Percentiles rank a stretch among this genome's conserved stretches.
These are phyloP conservation scores for Pistacia vera DNA, from an alignment of 345 rosid genomes.

Conservation along the genomic window DNA sequence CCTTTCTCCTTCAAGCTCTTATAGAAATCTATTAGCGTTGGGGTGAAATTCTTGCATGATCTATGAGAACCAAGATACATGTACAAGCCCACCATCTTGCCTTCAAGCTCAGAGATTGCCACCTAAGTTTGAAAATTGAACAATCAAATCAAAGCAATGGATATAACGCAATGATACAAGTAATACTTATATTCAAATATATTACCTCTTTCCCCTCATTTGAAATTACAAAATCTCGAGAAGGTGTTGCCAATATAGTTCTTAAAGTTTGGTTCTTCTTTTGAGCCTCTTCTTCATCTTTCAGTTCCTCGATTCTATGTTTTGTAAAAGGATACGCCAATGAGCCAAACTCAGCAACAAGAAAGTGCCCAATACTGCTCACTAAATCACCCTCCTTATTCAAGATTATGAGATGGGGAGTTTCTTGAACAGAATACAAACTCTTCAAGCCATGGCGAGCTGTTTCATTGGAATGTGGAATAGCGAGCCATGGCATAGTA, in stretches of 20 bases:
- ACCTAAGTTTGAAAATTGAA: constrained; percentile 21
- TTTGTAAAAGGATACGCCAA: constrained; percentile 29
- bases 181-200: no score
- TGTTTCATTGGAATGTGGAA: constrained; percentile 22
- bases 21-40: constrained; percentile 32
- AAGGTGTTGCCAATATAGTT: constrained; percentile 27
- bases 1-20: constrained; percentile 29
- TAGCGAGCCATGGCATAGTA: constrained; percentile 31
- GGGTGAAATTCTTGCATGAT: constrained; percentile 29
- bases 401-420: constrained; percentile 30
- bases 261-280: constrained; percentile 29
- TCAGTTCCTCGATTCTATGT: constrained; percentile 27
- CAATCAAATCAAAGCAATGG: background rate
- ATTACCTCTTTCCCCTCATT: constrained; percentile 24
- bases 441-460: constrained; percentile 11
- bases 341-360: constrained; percentile 23
- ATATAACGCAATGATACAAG: background rate
- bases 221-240: constrained; percentile 29
- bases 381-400: constrained; percentile 24
- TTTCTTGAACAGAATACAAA: constrained; percentile 17
- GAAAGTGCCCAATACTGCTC: constrained; percentile 15
- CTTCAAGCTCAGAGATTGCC: constrained; percentile 41
- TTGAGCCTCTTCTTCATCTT: constrained; percentile 29
- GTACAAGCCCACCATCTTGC: constrained; percentile 37
- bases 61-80: constrained; percentile 22